A percentile compares a stretch with the other conserved stretches of the same genome.
Conservation (phyloP, 1,284 basidiomycete genomes). For the Pulchroboletus neoregius region DNA sequence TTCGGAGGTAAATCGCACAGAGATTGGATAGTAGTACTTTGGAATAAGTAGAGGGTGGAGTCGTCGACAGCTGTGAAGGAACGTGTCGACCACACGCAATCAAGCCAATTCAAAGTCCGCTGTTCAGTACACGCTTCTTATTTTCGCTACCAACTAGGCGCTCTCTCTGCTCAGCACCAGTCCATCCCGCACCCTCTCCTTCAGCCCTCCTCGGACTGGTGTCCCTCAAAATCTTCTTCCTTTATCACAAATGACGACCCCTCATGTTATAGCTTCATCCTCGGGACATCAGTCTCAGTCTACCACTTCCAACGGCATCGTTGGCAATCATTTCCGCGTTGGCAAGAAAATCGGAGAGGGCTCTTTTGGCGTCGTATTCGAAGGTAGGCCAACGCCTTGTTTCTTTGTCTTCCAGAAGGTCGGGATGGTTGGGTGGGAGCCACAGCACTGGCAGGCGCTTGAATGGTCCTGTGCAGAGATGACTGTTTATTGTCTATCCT, state of each 20-base stretch:
- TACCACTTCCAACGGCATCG: constrained; percentile 62
- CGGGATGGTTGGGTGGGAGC: constrained; percentile 6
- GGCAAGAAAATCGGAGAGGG: constrained; percentile 88
- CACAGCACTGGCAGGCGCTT: constrained; percentile 17
- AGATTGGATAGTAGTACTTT: background rate
- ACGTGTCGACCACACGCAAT: constrained; percentile 30
- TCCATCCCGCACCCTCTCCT: constrained; percentile 25
- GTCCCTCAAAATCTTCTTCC: constrained; percentile 13
- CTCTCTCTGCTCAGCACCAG: constrained; percentile 24
- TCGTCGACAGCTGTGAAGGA: constrained; percentile 12
- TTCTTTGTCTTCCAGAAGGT: constrained; percentile 4
- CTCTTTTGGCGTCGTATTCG: constrained; percentile 80
- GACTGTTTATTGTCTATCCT: constrained; percentile 2
- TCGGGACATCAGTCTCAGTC: constrained; percentile 58
- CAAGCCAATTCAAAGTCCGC: constrained; percentile 36
- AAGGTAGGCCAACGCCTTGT: constrained; percentile 45
- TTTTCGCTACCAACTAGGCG: constrained; percentile 27
- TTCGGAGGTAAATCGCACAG: background rate
- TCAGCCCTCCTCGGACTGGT: constrained; percentile 31
- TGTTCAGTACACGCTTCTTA: constrained; percentile 24
- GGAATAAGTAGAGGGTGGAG: too few relatives aligned
- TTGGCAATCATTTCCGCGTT: constrained; percentile 72
- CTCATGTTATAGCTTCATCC: constrained; percentile 73
- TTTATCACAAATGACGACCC: constrained; percentile 56
- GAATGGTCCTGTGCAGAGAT: constrained; percentile 5